phyloP scores from a whole-genome alignment of 2,329 filamentous ascomycete genomes.

The Aschersonia sp. region DNA sequence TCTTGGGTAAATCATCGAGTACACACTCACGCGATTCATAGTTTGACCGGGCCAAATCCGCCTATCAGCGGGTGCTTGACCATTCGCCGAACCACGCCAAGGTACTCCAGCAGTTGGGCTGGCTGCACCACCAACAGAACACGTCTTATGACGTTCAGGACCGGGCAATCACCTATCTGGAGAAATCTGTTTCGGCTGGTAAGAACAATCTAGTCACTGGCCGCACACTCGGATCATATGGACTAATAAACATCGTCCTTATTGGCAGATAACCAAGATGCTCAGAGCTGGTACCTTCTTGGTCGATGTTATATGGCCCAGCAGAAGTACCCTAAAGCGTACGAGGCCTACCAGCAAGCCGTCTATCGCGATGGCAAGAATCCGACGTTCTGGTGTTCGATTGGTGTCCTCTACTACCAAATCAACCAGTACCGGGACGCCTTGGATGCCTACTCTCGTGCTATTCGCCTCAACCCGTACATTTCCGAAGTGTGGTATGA shows the following conservation, averaged over 20 bases:
- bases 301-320: slow-evolving; percentile 99
- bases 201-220: slow-evolving; percentile 17
- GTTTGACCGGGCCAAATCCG: slow-evolving; percentile 87
- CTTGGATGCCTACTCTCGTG: slow-evolving; percentile 90
- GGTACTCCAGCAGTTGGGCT: slow-evolving; percentile 92
- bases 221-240: no score
- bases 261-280: slow-evolving; percentile 71
- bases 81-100: slow-evolving; percentile 94
- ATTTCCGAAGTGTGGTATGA: slow-evolving; percentile 99
- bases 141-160: slow-evolving; percentile 85
- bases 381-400: slow-evolving; percentile 98
- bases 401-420: slow-evolving; percentile 96
- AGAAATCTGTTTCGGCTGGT: slow-evolving; percentile 92
- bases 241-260: background rate
- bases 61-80: slow-evolving; percentile 85
- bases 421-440: slow-evolving; percentile 99
- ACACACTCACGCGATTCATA: slow-evolving; percentile 18
- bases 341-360: slow-evolving; percentile 96
- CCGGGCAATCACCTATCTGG: slow-evolving; percentile 88
- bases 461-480: slow-evolving; percentile 91
- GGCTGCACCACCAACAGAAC: slow-evolving; percentile 95
- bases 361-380: slow-evolving; percentile 96
- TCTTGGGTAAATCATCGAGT: background rate
- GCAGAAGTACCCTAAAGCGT: slow-evolving; percentile 96
- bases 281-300: slow-evolving; percentile 96